Evolutionary conservation across 306 rosid species (phyloP).

Genomic region (Casuarina glauca): DNA sequence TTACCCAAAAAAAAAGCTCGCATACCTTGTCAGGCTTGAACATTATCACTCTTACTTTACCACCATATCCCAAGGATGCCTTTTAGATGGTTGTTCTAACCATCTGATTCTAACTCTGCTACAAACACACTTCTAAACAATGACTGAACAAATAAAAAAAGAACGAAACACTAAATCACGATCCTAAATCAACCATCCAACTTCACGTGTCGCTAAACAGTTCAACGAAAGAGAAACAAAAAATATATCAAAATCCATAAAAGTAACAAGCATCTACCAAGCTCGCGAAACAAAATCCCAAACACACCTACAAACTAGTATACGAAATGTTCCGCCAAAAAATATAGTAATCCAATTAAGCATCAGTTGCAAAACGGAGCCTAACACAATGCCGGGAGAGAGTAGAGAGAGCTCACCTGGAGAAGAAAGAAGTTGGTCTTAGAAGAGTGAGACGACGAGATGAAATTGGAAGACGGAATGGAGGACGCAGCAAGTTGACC

Average conservation of each 20-base stretch:
- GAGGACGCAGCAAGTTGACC: not conserved
- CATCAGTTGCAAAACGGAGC: not conserved
- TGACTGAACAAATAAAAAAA: not conserved
- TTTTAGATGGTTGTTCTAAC: not conserved
- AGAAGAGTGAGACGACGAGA: conserved; percentile 4
- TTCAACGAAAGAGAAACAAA: not conserved
- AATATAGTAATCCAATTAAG: not conserved
- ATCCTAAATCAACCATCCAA: not conserved
- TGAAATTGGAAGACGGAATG: conserved; percentile 5
- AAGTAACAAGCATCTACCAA: not conserved
- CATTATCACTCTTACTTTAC: not conserved
- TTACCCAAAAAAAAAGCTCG: too few relatives aligned
- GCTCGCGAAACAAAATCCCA: not conserved
- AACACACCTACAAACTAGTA: not conserved
- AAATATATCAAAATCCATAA: not conserved
- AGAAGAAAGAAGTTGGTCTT: conserved; percentile 14
- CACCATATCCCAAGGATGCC: not conserved
- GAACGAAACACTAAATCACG: not conserved
- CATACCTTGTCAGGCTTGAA: not conserved
- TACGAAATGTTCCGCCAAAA: not conserved
- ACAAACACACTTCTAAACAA: not conserved
- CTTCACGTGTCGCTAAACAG: not conserved
- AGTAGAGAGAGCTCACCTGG: conserved; percentile 15
- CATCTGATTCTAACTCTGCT: not conserved
- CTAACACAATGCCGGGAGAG: not conserved